These are phyloP conservation scores for Podaxis sp. DNA, from an alignment of 768 basidiomycete genomes.

Conservation along the genomic window DNA sequence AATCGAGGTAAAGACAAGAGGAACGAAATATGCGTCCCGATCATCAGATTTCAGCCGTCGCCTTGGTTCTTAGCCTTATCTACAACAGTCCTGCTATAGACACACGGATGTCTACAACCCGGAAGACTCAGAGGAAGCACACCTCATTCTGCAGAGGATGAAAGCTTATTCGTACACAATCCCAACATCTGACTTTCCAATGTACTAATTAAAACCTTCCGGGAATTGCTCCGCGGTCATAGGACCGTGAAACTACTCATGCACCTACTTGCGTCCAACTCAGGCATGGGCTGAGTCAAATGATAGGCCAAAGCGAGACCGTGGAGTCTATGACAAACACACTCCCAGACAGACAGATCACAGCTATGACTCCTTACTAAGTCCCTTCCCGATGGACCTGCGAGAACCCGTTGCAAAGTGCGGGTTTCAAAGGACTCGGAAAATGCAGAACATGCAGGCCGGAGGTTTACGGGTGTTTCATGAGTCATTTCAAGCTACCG, in stretches of 20 bases:
- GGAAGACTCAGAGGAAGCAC: neutral
- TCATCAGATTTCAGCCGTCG: neutral
- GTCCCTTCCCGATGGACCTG: neutral
- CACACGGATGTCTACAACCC: neutral
- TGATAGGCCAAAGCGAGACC: neutral
- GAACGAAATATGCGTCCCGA: neutral
- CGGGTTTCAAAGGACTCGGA: neutral
- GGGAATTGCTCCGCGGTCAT: constrained; percentile 1
- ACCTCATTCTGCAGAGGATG: neutral
- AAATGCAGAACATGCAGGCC: neutral
- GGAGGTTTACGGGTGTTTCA: neutral
- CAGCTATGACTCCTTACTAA: neutral
- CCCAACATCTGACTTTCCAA: neutral
- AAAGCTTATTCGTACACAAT: neutral
- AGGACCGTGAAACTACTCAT: neutral
- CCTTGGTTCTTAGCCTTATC: neutral
- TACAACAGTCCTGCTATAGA: neutral
- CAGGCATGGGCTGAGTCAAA: neutral
- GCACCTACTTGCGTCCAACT: neutral
- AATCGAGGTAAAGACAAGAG: neutral
- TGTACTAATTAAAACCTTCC: neutral
- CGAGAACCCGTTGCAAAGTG: constrained; percentile 1
- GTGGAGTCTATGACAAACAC: neutral
- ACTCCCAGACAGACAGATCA: neutral
- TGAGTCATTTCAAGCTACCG: neutral